Conservation (phyloP, 306 rosid genomes). For the Inga oerstediana region DNA sequence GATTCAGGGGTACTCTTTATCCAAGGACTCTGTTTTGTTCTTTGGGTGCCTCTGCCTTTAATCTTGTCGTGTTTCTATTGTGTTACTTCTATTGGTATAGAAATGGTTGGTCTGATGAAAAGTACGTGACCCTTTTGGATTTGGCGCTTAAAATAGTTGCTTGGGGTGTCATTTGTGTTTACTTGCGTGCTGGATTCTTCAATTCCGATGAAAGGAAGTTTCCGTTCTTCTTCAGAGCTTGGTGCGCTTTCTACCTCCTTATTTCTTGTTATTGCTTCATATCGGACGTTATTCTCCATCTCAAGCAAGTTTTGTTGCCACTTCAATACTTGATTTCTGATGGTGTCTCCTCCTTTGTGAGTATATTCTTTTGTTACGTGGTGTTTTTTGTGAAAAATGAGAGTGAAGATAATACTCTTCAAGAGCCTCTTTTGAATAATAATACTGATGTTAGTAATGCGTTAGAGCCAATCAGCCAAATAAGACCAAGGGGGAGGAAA, state of each 20-base stretch:
- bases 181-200: constrained; percentile 36
- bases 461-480: constrained; percentile 24
- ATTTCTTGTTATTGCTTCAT: constrained; percentile 37
- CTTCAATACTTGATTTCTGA: constrained; percentile 42
- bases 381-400: constrained; percentile 40
- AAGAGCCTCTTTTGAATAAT: constrained; percentile 51
- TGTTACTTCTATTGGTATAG: constrained; percentile 38
- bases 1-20: background rate
- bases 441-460: background rate
- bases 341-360: constrained; percentile 33
- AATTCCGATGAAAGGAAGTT: constrained; percentile 33
- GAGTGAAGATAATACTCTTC: constrained; percentile 30
- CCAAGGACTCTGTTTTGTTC: constrained; percentile 37
- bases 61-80: constrained; percentile 25
- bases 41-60: constrained; percentile 38
- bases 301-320: constrained; percentile 20
- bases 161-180: constrained; percentile 43
- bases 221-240: constrained; percentile 40
- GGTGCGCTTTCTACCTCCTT: constrained; percentile 48
- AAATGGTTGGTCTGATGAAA: constrained; percentile 45
- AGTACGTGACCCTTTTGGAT: constrained; percentile 43
- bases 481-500: constrained; percentile 43
- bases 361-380: constrained; percentile 45
- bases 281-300: constrained; percentile 37
- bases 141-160: constrained; percentile 41